These are phyloP conservation scores for Chlorella vulgaris DNA, from an alignment of 139 green algal species.

Conservation along the genomic window DNA sequence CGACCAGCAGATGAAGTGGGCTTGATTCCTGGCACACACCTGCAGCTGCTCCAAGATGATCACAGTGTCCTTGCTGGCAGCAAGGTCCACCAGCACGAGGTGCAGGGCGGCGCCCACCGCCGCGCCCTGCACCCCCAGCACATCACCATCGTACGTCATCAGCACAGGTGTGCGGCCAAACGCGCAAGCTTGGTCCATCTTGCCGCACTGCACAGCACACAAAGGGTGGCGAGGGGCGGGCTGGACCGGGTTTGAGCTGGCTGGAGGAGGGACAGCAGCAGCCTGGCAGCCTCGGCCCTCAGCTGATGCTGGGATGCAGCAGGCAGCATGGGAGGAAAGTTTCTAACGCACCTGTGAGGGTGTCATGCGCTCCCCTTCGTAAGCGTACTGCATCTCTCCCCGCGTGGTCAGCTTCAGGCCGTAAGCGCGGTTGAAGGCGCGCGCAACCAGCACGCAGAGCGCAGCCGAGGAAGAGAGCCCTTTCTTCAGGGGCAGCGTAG, in stretches of 20 bases:
- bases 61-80: constrained; percentile 70
- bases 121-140: constrained; percentile 48
- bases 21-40: constrained; percentile 8
- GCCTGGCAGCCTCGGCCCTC: too few species aligned
- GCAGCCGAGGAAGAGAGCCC: constrained; percentile 75
- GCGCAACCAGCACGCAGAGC: constrained; percentile 74
- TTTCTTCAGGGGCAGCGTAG: constrained; percentile 72
- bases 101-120: constrained; percentile 38
- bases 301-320: too few species aligned
- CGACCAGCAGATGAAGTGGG: too few species aligned
- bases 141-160: constrained; percentile 70
- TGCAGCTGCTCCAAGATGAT: constrained; percentile 70
- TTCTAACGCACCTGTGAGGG: constrained; percentile 40
- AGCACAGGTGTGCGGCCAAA: constrained; percentile 62
- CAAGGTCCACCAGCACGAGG: constrained; percentile 56
- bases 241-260: too few species aligned
- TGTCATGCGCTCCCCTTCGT: constrained; percentile 71
- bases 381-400: constrained; percentile 77
- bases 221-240: not conserved
- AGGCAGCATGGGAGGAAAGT: not conserved
- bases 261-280: too few species aligned
- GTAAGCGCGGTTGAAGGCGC: constrained; percentile 64
- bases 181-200: constrained; percentile 78
- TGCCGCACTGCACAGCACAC: constrained; percentile 42
- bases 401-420: constrained; percentile 62